A percentile compares a stretch with the other conserved stretches of the same genome.
These are phyloP conservation scores for Pterocarpus santalinus DNA, from an alignment of 306 rosid species.

Conservation along the genomic window DNA sequence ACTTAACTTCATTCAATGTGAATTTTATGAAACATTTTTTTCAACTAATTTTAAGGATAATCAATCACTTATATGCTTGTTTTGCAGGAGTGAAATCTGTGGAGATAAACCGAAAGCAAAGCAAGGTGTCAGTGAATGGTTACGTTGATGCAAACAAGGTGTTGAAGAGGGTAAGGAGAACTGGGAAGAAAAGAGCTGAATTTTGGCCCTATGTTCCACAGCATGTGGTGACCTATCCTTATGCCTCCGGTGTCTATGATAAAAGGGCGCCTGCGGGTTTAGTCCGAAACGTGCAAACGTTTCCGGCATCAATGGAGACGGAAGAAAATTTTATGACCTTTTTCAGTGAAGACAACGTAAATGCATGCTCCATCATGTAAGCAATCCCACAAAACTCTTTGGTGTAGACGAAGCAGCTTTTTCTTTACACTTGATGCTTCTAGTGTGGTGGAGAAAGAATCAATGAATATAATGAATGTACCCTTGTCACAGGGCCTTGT, in stretches of 20 bases:
- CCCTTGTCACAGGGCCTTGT: neutral
- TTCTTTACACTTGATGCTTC: neutral
- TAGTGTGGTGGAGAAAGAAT: neutral
- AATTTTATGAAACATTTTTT: neutral
- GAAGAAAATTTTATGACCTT: constrained; percentile 67
- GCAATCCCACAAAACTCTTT: neutral
- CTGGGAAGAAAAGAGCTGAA: constrained; percentile 81
- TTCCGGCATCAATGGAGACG: constrained; percentile 53
- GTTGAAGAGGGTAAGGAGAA: constrained; percentile 70
- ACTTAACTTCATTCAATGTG: neutral
- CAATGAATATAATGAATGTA: neutral
- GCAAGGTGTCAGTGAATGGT: constrained; percentile 77
- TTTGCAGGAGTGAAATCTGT: constrained; percentile 76
- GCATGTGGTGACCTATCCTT: constrained; percentile 74
- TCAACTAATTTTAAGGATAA: neutral
- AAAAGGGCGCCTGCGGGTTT: constrained; percentile 81
- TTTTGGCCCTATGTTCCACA: constrained; percentile 94
- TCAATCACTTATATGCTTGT: neutral
- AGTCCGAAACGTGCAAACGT: constrained; percentile 68
- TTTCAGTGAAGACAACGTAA: constrained; percentile 88
- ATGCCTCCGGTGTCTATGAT: constrained; percentile 74
- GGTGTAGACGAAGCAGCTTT: neutral
- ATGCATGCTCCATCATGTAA: constrained; percentile 88
- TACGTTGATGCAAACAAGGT: constrained; percentile 85
- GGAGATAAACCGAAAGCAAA: constrained; percentile 86